A percentile compares a stretch with the other conserved stretches of the same genome.
Conservation (phyloP, 257 asterid species). For the Salvia rosmarinus region DNA sequence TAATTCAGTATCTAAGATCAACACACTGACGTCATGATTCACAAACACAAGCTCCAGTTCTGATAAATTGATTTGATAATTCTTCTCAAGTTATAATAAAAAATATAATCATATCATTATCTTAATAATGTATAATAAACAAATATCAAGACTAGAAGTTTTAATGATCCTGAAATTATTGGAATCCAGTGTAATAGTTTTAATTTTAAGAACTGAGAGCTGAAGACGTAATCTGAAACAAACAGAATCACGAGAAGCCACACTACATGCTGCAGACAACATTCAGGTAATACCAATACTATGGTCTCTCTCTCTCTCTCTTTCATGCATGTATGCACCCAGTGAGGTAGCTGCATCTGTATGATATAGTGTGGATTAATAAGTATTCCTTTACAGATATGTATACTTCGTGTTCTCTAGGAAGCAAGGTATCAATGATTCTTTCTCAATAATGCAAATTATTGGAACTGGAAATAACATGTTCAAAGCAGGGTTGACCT, state of each 20-base stretch:
- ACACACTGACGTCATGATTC: too few relatives aligned
- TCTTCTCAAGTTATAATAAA: neutral
- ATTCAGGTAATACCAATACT: neutral
- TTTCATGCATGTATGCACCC: too few relatives aligned
- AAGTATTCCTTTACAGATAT: conserved; percentile 36
- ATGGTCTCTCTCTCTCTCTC: too few relatives aligned
- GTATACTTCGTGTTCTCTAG: conserved; percentile 37
- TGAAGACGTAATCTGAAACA: neutral
- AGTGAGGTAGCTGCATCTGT: neutral
- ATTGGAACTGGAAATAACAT: neutral
- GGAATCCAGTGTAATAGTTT: neutral
- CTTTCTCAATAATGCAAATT: conserved; percentile 27
- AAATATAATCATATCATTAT: too few relatives aligned
- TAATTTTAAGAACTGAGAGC: neutral
- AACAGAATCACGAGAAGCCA: neutral
- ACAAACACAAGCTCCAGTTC: too few relatives aligned
- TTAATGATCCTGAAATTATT: neutral
- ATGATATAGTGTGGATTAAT: conserved; percentile 25
- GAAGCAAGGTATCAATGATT: conserved; percentile 54
- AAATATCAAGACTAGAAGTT: neutral
- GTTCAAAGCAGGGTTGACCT: conserved; percentile 8
- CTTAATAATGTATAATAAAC: neutral
- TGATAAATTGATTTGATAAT: neutral
- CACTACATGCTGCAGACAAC: neutral
- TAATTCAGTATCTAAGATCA: neutral